phyloP scores from a whole-genome alignment of 805 yeast genomes.

The Hermanozyma aechmeae region DNA sequence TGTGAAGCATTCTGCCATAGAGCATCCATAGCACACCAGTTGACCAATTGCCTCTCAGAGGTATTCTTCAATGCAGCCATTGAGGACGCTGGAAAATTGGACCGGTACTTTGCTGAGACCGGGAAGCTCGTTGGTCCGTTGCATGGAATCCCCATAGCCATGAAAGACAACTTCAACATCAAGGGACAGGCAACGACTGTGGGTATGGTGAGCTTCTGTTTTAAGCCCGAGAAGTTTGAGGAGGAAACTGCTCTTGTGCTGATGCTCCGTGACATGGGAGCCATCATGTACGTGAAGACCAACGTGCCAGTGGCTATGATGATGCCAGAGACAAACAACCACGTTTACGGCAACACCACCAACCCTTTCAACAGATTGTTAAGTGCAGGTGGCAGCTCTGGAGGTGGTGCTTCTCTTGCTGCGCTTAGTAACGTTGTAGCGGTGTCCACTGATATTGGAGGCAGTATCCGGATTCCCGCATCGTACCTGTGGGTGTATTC shows the following conservation, averaged over 20 bases:
- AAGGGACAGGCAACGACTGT: slow-evolving; percentile 40
- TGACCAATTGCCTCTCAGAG: slow-evolving; percentile 32
- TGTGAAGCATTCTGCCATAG: slow-evolving; percentile 49
- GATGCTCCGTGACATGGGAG: slow-evolving; percentile 37
- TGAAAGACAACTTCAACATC: slow-evolving; percentile 38
- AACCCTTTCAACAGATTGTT: slow-evolving; percentile 36
- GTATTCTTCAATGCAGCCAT: slow-evolving; percentile 23
- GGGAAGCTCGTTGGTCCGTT: slow-evolving; percentile 16
- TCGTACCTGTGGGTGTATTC: slow-evolving; percentile 32
- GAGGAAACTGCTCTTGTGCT: slow-evolving; percentile 31
- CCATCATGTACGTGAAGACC: slow-evolving; percentile 47
- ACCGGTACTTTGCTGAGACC: slow-evolving; percentile 10
- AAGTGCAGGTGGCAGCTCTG: slow-evolving; percentile 46
- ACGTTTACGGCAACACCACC: slow-evolving; percentile 36
- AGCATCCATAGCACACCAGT: slow-evolving; percentile 50
- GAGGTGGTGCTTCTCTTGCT: slow-evolving; percentile 44
- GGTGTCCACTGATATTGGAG: slow-evolving; percentile 49
- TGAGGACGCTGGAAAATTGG: slow-evolving; percentile 15
- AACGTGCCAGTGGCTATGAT: slow-evolving; percentile 44
- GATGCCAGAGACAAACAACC: slow-evolving; percentile 38
- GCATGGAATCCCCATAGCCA: slow-evolving; percentile 21
- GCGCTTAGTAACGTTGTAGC: slow-evolving; percentile 42
- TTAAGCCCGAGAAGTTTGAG: slow-evolving; percentile 21
- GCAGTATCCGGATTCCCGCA: slow-evolving; percentile 41
- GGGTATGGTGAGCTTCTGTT: slow-evolving; percentile 40